A percentile compares a stretch with the other conserved stretches of the same genome.
phyloP scores from a whole-genome alignment of 768 basidiomycete species.

The Pleurotus giganteus region DNA sequence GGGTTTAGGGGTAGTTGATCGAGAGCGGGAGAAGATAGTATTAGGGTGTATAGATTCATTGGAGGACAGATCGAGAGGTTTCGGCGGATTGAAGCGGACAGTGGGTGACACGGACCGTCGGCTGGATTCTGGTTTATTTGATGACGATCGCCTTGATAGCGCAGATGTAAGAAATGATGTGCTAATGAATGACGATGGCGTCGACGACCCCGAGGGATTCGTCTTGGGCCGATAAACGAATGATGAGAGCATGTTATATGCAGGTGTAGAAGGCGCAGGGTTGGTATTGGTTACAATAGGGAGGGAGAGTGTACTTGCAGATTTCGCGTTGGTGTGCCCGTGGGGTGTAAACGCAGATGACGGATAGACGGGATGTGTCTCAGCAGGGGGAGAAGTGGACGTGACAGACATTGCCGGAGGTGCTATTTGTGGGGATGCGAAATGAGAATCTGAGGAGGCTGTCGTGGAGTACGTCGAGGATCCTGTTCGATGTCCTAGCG shows the following conservation, averaged over 20 bases:
- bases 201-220: constrained; percentile 24
- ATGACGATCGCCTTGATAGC: constrained; percentile 15
- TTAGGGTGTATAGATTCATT: constrained; percentile 8
- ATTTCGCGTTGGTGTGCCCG: constrained; percentile 23
- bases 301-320: constrained; percentile 3
- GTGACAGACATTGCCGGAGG: constrained; percentile 14
- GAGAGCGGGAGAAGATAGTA: constrained; percentile 24
- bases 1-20: constrained; percentile 23
- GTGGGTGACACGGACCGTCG: constrained; percentile 14
- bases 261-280: constrained; percentile 47
- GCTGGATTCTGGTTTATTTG: neutral
- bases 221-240: constrained; percentile 41
- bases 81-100: constrained; percentile 13
- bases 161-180: constrained; percentile 22
- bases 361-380: constrained; percentile 25
- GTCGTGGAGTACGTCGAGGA: constrained; percentile 24
- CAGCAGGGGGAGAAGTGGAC: constrained; percentile 20
- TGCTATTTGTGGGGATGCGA: constrained; percentile 11
- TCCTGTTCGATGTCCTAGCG: constrained; percentile 57
- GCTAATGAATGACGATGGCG: constrained; percentile 34
- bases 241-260: constrained; percentile 61
- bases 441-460: constrained; percentile 8
- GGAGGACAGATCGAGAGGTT: constrained; percentile 11
- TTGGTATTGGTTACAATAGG: constrained; percentile 32
- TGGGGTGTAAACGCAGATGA: constrained; percentile 15